phyloP scores from a whole-genome alignment of 371 early-diverging fungal genomes.

The Syncephalastrum monosporum region DNA sequence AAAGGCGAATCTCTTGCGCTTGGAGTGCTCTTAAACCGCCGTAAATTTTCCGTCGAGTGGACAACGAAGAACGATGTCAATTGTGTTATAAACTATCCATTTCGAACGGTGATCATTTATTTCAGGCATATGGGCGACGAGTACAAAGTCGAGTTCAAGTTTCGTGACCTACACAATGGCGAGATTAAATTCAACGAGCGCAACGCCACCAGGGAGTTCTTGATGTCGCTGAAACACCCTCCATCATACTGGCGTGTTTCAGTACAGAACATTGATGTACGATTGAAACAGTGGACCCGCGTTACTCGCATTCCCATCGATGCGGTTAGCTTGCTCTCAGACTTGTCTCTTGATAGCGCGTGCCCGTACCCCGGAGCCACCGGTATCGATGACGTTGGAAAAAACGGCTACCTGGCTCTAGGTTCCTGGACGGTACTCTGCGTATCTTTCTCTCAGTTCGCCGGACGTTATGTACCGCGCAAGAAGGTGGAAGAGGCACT shows the following conservation, averaged over 20 bases:
- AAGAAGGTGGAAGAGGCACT: too few species aligned
- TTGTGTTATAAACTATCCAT: slow-evolving; percentile 23
- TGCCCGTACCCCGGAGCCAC: too few species aligned
- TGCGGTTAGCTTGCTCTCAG: too few species aligned
- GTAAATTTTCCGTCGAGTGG: slow-evolving; percentile 29
- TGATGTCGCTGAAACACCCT: slow-evolving; percentile 18
- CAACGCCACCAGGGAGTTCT: background rate
- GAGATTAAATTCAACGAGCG: slow-evolving; percentile 7
- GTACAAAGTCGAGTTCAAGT: slow-evolving; percentile 21
- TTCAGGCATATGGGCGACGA: slow-evolving; percentile 20
- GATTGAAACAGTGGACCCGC: slow-evolving; percentile 17
- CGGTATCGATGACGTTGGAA: background rate
- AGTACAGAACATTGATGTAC: slow-evolving; percentile 11
- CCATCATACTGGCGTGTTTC: slow-evolving; percentile 18
- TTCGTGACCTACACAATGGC: slow-evolving; percentile 12
- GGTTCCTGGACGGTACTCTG: slow-evolving; percentile 9
- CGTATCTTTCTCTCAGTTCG: background rate
- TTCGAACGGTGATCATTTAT: slow-evolving; percentile 21
- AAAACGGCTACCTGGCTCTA: background rate
- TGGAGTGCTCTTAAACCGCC: slow-evolving; percentile 18
- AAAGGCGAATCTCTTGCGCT: slow-evolving; percentile 8
- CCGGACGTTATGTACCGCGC: background rate
- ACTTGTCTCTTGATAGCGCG: too few species aligned
- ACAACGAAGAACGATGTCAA: slow-evolving; percentile 17
- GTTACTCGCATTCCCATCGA: background rate